Evolutionary conservation across 108 stramenopile species (phyloP), one percentile per base, ranked within the genome.

Genomic region (Skeletonema marinoi): DNA sequence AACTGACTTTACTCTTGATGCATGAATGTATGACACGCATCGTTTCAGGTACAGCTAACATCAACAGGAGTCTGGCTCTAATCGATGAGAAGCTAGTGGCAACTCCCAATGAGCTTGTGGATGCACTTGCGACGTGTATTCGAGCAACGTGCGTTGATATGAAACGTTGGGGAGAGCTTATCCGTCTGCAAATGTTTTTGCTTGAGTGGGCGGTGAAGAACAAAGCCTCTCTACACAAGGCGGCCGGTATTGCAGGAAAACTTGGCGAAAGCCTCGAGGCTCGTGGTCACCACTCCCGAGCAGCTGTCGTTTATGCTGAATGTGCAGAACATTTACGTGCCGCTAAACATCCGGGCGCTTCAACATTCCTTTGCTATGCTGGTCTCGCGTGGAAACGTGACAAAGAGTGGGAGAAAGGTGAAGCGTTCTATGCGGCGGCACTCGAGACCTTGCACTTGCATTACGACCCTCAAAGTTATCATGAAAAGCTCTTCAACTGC

Each of bases 341-440:
- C 60, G 60, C 60, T 11, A 33, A 61, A 33, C 60, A 61, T 19
- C 60, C 60, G 11, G n/a, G 32, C 9, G 60, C 60, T 61, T 31
- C 60, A 8, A 61, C 11, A 11, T 31, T 61, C 32, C 32, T 61
- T 31, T 33, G 60, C 0, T n/a, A 61, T 61, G 12, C 16, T 33
- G 60, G 60, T 33, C 30, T 61, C 11, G 60, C 60, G 6, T 61
- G 60, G 60, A 61, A 61, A 12, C 12, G 60, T 11, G 32, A 61
- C n/a, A 33, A 33, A 61, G 60, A 61, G 6, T 61, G 30, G 30
- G 60, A 61, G 32, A 31, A 61, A 61, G 60, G 32, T 31, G 60
- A 61, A 12, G 32, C 9, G 10, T 6, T 61, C 60, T 61, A 61
- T 61, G 60, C 60, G 32, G 30, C 32, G 4, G 25, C 25, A 25